phyloP scores from a whole-genome alignment of 495 filamentous ascomycete species.

The Xylaria bambusicola region DNA sequence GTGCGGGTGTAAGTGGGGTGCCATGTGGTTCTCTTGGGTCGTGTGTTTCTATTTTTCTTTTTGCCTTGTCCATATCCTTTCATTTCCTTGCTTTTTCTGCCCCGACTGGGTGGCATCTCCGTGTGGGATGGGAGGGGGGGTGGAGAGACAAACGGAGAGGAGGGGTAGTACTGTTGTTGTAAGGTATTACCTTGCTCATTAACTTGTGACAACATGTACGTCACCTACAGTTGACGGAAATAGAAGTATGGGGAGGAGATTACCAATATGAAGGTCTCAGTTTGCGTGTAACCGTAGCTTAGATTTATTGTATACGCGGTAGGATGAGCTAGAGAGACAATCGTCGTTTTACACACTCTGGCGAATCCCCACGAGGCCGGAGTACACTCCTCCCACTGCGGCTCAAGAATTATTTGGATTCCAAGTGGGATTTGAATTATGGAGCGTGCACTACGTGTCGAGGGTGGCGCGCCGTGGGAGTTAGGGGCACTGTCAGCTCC shows the following conservation, averaged over 20 bases:
- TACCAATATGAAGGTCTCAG: no score
- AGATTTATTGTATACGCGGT: no score
- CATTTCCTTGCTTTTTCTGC: neutral
- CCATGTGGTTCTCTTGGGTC: conserved; percentile 12
- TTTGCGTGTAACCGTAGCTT: neutral
- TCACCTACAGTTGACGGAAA: no score
- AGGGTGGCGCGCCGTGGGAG: neutral
- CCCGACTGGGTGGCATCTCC: neutral
- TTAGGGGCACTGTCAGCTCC: conserved; percentile 1
- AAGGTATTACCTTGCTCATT: no score
- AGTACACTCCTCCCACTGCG: neutral
- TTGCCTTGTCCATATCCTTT: neutral
- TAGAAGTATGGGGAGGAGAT: no score
- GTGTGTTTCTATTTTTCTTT: neutral
- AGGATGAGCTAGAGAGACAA: no score
- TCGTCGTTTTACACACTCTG: neutral
- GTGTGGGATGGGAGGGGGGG: neutral
- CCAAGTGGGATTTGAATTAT: neutral
- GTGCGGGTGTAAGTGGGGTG: conserved; percentile 18
- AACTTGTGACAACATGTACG: no score
- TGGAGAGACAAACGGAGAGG: no score
- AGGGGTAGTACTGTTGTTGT: neutral
- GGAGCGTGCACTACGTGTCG: neutral
- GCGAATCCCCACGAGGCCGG: neutral
- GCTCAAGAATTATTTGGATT: neutral